Evolutionary conservation across 257 asterid genomes (phyloP), one percentile per base, ranked within the genome.

Genomic region (Gynochthodes officinalis): DNA sequence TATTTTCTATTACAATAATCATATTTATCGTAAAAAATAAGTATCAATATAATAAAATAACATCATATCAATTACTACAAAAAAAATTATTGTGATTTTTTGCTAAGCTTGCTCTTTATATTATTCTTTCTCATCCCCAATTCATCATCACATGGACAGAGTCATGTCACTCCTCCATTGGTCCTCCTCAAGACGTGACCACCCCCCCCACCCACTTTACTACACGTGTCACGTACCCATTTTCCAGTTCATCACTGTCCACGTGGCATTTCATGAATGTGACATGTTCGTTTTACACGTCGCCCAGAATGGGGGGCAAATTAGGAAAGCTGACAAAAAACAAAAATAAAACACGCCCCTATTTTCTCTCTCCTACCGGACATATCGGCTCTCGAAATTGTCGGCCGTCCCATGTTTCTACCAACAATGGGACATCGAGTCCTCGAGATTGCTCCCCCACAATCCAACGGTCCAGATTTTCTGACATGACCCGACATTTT

Each of bases 401-500:
- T 73, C 75, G 66, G 75, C 50, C 71, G 50, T 54, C 21, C 5
- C 52, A 66, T 71, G 76, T 43, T 67, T 63, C 65, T 49, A 44
- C 79, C 78, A 75, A 73, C 81, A 77, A 79, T 37, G 73, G 79
- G 72, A 69, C 74, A 74, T 23, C n/a, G 15, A 58, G 62, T 69
- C 67, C 44, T 9, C 16, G 63, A 3, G 65, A 53, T 64, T 70
- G 80, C 70, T 80, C n/a, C n/a, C 73, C 74, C 19, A 8, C 1
- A 0, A 42, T 43, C 43, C 23, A 1, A 60, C 78, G 83, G 81
- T n/a, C 64, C 15, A 9, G 7, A 64, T 76, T 25, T 27, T 30
- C 50, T 0, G 12, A 0, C 2, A 9, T 0, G 4, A 50, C 1
- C 13, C 4, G 21, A 27, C 28, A n/a, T n/a, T 4, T 2, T 13